Evolutionary conservation across 139 green algal genomes (phyloP).

Genomic region (Volvox reticuliferus): DNA sequence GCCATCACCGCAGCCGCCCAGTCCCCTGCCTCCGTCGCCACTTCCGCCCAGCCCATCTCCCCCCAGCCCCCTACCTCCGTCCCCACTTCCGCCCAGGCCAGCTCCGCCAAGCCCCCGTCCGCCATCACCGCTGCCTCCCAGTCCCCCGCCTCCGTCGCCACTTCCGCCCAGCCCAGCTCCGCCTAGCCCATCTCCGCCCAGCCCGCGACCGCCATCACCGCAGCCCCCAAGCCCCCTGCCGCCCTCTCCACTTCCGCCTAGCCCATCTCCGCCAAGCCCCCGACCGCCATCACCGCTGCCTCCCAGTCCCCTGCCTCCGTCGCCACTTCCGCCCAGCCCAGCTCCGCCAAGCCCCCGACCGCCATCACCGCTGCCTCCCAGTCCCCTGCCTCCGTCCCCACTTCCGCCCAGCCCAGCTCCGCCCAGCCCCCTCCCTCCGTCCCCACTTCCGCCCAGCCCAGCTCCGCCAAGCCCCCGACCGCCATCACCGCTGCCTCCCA

Average conservation of each 20-base stretch:
- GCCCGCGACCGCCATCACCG: background rate
- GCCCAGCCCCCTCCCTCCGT: background rate
- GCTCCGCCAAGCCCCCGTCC: background rate
- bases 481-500: background rate
- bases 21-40: background rate
- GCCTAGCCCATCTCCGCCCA: background rate
- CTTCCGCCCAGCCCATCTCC: background rate
- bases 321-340: background rate
- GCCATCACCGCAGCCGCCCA: background rate
- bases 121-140: background rate
- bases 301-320: background rate
- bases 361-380: background rate
- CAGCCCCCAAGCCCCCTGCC: background rate
- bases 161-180: background rate
- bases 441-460: background rate
- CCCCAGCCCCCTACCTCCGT: background rate
- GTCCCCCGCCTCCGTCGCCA: background rate
- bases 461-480: no score
- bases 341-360: background rate
- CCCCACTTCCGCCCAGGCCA: background rate
- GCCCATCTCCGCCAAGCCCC: background rate
- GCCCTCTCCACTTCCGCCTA: background rate
- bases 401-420: conserved; percentile 5
- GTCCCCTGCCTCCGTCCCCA: background rate
- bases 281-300: background rate